Base-by-base conservation (phyloP, 2,329 filamentous ascomycete species). In the Ambrosiella cleistominuta region DNA sequence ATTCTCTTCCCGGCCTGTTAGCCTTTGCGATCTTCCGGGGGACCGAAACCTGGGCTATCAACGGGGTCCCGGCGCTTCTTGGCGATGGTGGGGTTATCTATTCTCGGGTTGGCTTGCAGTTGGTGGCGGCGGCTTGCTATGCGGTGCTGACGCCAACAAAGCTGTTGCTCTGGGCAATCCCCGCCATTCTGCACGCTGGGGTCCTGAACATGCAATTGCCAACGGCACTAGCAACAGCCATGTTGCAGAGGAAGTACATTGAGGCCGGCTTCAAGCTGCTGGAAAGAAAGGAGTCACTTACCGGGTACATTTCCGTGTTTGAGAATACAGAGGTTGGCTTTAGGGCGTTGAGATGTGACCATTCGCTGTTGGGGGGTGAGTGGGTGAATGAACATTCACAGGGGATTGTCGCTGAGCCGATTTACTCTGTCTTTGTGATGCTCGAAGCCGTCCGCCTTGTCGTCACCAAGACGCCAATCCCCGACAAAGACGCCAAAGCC, bases 371-470 rank as follows among this genome's bases (percentile, higher is more conserved):
- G 1, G 93, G 93, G 45, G 93, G 93, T 40, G 86, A 96, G 70
- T 98, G 91, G 91, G 77, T 84, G 11, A 74, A 74, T 27, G 27
- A 5, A 45, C 72, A 70, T 63, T 69, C 65, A 69, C 83, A 67
- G 61, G 75, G 70, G 55, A 72, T 66, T 62, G 77, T 88, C 15
- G 79, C 81, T 9, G 93, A 98, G 70, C 88, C 91, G 0, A 88
- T 98, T 58, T 98, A 97, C 67, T 85, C 88, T 8, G 85, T 97
- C n/a, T 98, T 98, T 68, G 84, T 88, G 35, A 94, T 95, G 77
- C 79, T 98, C 1, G 93, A 98, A 69, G 88, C 91, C 2, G 85
- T 97, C 6, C 80, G 93, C 19, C 76, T 98, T 38, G 76, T 95
- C 27, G 75, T 93, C 64, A 74, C 74, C 0, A 70, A 75, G 3